Percentiles rank a stretch among this genome's conserved stretches.
phyloP scores from a whole-genome alignment of 2,329 filamentous ascomycete species.

The Seiridium unicorne region DNA sequence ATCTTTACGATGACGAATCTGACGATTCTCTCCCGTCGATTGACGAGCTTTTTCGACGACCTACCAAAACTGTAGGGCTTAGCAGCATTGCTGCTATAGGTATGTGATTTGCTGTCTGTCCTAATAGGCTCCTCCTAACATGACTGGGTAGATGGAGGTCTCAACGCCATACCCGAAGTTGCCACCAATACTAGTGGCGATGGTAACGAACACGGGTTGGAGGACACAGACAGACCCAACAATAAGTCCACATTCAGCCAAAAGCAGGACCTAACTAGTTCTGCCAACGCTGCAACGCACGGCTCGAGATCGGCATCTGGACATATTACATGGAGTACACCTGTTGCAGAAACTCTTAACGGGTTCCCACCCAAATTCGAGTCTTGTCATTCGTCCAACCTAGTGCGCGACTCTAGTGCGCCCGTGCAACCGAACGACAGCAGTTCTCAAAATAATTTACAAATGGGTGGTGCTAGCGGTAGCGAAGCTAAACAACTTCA shows the following conservation, averaged over 20 bases:
- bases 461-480: neutral
- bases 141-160: neutral
- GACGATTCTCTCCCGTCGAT: neutral
- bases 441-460: neutral
- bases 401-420: neutral
- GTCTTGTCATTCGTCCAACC: neutral
- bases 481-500: neutral
- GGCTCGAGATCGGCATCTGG: neutral
- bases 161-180: neutral
- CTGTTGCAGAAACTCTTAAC: neutral
- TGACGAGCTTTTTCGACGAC: neutral
- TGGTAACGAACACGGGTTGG: neutral
- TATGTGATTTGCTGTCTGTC: neutral
- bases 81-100: neutral
- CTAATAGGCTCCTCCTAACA: neutral
- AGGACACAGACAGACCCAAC: neutral
- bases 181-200: neutral
- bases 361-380: neutral
- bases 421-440: neutral
- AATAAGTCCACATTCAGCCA: neutral
- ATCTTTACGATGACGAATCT: neutral
- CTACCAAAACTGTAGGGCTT: neutral
- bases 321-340: neutral
- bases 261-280: neutral
- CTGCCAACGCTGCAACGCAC: neutral